phyloP scores from a whole-genome alignment of 179 eudicot species.

The Camellia oleifera region DNA sequence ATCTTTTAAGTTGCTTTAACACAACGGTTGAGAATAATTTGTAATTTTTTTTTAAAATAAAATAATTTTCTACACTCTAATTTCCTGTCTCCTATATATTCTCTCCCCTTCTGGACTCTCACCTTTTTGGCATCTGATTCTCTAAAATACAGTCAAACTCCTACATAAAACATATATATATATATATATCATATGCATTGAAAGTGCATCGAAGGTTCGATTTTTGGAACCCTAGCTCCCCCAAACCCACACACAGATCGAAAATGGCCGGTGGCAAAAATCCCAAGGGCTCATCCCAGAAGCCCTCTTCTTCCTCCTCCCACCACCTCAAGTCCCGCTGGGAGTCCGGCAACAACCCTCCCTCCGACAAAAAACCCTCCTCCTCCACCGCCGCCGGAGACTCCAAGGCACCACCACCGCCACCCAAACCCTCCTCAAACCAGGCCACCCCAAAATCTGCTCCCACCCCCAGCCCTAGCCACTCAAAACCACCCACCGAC shows the following conservation, averaged over 20 bases:
- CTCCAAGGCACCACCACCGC: slow-evolving; percentile 25
- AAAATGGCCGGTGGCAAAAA: slow-evolving; percentile 38
- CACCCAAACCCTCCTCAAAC: slow-evolving; percentile 22
- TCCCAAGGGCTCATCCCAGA: slow-evolving; percentile 21
- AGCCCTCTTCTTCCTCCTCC: slow-evolving; percentile 27
- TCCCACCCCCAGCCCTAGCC: slow-evolving; percentile 35
- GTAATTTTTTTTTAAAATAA: too few species aligned
- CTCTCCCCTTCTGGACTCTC: too few species aligned
- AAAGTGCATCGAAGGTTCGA: neutral
- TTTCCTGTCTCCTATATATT: too few species aligned
- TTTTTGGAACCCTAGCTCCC: slow-evolving; percentile 11
- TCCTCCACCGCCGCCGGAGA: slow-evolving; percentile 16
- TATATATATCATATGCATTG: too few species aligned
- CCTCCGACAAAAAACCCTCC: slow-evolving; percentile 24
- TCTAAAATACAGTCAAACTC: too few species aligned
- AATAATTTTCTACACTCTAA: too few species aligned
- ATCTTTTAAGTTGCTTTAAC: too few species aligned
- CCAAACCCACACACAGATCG: neutral
- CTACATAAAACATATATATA: too few species aligned
- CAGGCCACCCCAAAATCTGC: slow-evolving; percentile 28
- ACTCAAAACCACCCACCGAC: slow-evolving; percentile 21
- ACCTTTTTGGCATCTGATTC: too few species aligned
- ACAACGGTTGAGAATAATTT: too few species aligned
- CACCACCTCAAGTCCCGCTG: slow-evolving; percentile 49
- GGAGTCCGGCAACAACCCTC: slow-evolving; percentile 27